Evolutionary conservation across 495 filamentous ascomycete genomes (phyloP), one percentile per base, ranked within the genome.

Genomic region (Opeltia flavorubescens): DNA sequence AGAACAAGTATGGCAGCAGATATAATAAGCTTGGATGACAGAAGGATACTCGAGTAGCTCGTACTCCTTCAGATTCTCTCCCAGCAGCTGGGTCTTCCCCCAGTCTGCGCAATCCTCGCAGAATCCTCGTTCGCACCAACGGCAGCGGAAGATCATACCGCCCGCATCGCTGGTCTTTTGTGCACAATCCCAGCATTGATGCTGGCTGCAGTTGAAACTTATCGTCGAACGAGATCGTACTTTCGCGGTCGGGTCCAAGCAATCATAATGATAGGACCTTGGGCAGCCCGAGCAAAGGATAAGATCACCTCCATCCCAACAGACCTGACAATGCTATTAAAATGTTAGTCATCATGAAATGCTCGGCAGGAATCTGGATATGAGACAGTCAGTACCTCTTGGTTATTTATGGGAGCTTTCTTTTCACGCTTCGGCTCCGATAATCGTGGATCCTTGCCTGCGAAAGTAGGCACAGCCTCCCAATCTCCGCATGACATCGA

Each of bases 61-160:
- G 47, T 65, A 74, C 53, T 77, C 74, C 4, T 61, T 53, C 9
- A 74, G 55, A 30, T 55, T 70, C 5, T 72, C 70, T 3, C 72
- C 76, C 3, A 81, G 47, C 1, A 79, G 66, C 9, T 61, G 54
- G 1, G 70, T 68, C 20, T 59, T 64, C 5, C 72, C 64, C 58
- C 69, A 80, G 30, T 81, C 67, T 0, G 82, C 50, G 51, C 79
- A 82, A 29, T 78, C 68, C 42, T 82, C 79, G 49, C 79, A 83
- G 49, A 62, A 81, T 1, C 69, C 77, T 0, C 55, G 51, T 43
- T 71, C 65, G 52, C 79, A 83, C 59, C 62, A 71, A 0, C 72
- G 61, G 51, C 79, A 82, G 6, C 70, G 64, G 55, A 71, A 77
- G 2, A 83, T 59, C 53, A 83, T 66, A 2, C 77, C 74, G 0